phyloP scores from a whole-genome alignment of 495 filamentous ascomycete species.

The Symbiotaphrina buchneri region DNA sequence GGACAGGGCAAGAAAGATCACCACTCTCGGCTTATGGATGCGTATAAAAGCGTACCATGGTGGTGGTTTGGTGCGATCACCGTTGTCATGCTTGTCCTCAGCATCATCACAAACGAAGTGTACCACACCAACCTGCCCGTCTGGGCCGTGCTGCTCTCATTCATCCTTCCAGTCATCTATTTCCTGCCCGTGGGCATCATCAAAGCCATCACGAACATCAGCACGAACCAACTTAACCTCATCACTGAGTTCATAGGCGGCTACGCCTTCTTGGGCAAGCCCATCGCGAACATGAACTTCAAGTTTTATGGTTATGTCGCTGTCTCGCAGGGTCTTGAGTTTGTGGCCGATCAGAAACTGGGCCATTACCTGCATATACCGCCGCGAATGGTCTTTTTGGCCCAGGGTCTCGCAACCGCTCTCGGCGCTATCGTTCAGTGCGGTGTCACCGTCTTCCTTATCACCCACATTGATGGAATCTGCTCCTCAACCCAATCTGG shows the following conservation, averaged over 20 bases:
- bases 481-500: not conserved
- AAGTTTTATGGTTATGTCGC: constrained; percentile 1
- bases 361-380: not conserved
- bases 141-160: not conserved
- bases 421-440: not conserved
- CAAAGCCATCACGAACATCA: not conserved
- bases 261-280: constrained; percentile 1
- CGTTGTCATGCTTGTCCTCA: not conserved
- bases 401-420: not conserved
- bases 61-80: constrained; percentile 11
- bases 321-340: not conserved
- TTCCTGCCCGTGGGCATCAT: not conserved
- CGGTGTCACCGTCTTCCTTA: not conserved
- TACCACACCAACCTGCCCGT: not conserved
- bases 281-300: constrained; percentile 1
- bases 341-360: not conserved
- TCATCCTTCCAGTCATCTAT: not conserved
- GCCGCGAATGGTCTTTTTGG: not conserved
- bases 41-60: constrained; percentile 17
- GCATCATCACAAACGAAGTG: not conserved
- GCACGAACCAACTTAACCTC: not conserved
- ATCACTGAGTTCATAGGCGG: constrained; percentile 1
- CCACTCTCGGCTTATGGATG: constrained; percentile 18
- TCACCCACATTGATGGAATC: not conserved
- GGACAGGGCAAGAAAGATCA: constrained; percentile 3